Base-by-base conservation (phyloP, 139 green algal genomes). In the Tetradesmus obliquus region DNA sequence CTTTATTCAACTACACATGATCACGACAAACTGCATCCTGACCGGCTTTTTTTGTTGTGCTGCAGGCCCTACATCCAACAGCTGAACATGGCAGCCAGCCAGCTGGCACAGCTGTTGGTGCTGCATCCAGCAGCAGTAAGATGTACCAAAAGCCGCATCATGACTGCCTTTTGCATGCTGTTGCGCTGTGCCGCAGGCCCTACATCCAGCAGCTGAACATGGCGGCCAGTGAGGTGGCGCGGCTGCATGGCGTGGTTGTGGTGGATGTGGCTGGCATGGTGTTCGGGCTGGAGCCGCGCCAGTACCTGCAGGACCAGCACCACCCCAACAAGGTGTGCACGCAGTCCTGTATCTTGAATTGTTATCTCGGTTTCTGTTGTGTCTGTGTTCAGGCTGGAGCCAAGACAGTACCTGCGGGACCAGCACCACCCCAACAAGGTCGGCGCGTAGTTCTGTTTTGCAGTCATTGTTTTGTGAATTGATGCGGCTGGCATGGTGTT, bases 361-460 rank as follows among this genome's bases (percentile, higher is more conserved):
- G 32, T 45, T 45, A 45, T 45, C 32, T 45, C 32, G 32, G 32
- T 45, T 45, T 45, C 32, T 45, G 32, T 45, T 45, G 32, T 45
- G 32, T 45, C 32, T 45, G 80, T 85, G 51, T 85, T 85, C 62
- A 51, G 80, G 13, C 80, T 85, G 51, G 51, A 85, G 51, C 80
- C 80, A 7, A 13, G 17, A 1, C 80, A 85, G 51, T 85, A 85
- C 80, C 80, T 85, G 51, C 17, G 62, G 17, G 80, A 85, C 51
- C 80, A 85, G 51, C 80, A 85, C 51, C 80, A 85, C 80, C 80
- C 80, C 8, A 85, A 85, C 51, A 85, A 85, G 80, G 80, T 85
- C 13, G 13, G 20, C 72, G 2, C 3, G n/a, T 20, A 53, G 32
- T 45, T 45, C 32, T 45, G 32, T 45, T 45, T 45, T 45, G 32